Evolutionary conservation across 805 yeast genomes (phyloP).

Genomic region (Ogataea corticis): DNA sequence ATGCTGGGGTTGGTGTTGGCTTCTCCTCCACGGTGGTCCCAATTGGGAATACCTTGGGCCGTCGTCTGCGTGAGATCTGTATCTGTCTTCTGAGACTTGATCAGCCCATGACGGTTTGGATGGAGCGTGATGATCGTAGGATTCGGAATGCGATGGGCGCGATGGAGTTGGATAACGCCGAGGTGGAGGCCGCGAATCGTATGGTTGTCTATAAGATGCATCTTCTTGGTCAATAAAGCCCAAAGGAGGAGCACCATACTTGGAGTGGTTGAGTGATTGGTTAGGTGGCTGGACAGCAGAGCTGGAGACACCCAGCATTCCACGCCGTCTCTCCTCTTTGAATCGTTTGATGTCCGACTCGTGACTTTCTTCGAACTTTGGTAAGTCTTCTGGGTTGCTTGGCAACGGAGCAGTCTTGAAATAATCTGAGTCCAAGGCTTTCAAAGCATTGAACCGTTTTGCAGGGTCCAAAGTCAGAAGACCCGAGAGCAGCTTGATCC

Average conservation of each 20-base stretch:
- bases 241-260: slow-evolving; percentile 12
- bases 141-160: background rate
- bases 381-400: slow-evolving; percentile 50
- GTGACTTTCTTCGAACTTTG: slow-evolving; percentile 81
- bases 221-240: background rate
- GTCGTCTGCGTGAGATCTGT: background rate
- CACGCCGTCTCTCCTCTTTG: slow-evolving; percentile 38
- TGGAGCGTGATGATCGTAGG: background rate
- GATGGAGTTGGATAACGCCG: too few relatives aligned
- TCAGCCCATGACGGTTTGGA: slow-evolving; percentile 1
- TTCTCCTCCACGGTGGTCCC: background rate
- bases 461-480: slow-evolving; percentile 70
- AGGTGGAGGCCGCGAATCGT: background rate
- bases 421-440: slow-evolving; percentile 70
- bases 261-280: slow-evolving; percentile 21
- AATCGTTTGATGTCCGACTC: slow-evolving; percentile 75
- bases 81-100: slow-evolving; percentile 5
- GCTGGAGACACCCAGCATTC: slow-evolving; percentile 1
- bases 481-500: slow-evolving; percentile 57
- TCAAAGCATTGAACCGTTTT: slow-evolving; percentile 73
- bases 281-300: slow-evolving; percentile 13
- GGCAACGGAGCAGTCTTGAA: slow-evolving; percentile 72
- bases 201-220: slow-evolving; percentile 1
- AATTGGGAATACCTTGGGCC: background rate
- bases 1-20: background rate